A percentile compares a stretch with the other conserved stretches of the same genome.
phyloP scores from a whole-genome alignment of 1,284 basidiomycete genomes.

The Anthracocystis panici-leucophaei region DNA sequence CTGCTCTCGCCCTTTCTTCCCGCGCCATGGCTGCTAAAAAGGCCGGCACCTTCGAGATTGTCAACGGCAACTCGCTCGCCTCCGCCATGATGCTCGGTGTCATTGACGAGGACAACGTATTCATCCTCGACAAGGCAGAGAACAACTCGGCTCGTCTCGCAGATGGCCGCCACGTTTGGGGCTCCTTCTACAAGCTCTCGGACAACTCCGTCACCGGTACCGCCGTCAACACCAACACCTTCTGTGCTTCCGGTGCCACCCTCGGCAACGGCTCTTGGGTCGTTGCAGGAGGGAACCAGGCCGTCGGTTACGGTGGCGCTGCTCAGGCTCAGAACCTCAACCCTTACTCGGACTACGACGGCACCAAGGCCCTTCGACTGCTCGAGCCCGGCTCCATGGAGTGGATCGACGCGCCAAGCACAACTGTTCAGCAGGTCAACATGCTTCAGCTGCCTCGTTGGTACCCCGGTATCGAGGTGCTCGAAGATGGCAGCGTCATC shows the following conservation, averaged over 20 bases:
- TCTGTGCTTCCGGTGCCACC: constrained; percentile 69
- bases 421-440: constrained; percentile 39
- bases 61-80: constrained; percentile 60
- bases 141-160: constrained; percentile 60
- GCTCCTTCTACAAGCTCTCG: constrained; percentile 56
- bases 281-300: constrained; percentile 70
- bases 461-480: constrained; percentile 68
- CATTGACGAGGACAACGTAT: constrained; percentile 66
- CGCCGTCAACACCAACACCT: constrained; percentile 69
- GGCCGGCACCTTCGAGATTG: constrained; percentile 61
- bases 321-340: constrained; percentile 31
- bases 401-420: constrained; percentile 59
- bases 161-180: constrained; percentile 63
- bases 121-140: constrained; percentile 71
- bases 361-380: constrained; percentile 64
- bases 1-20: constrained; percentile 38
- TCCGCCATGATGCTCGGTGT: constrained; percentile 70
- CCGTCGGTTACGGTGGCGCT: constrained; percentile 65
- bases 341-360: constrained; percentile 65
- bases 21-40: constrained; percentile 25
- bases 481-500: constrained; percentile 65
- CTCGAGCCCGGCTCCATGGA: constrained; percentile 57
- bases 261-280: constrained; percentile 70
- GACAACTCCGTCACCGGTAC: constrained; percentile 60
- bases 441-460: constrained; percentile 62